Evolutionary conservation across 2,329 filamentous ascomycete genomes (phyloP).

Genomic region (Lanzia echinophila): DNA sequence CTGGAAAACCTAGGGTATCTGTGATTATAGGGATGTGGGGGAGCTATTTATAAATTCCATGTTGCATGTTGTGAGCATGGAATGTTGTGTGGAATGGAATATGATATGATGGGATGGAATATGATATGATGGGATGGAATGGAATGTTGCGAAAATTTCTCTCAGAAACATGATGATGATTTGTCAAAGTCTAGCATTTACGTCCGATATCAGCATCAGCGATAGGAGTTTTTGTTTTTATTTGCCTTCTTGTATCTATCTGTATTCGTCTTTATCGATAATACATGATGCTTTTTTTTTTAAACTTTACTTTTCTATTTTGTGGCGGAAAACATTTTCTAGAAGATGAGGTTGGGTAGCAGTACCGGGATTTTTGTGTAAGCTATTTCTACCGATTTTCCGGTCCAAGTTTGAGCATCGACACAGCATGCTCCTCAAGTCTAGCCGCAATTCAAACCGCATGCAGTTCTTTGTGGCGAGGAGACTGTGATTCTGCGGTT

Average conservation of each 20-base stretch:
- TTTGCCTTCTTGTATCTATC: not conserved
- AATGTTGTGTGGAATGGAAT: not conserved
- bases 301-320: not conserved
- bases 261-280: not conserved
- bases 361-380: not conserved
- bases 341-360: not conserved
- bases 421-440: constrained; percentile 53
- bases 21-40: not conserved
- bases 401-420: constrained; percentile 47
- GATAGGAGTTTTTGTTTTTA: not conserved
- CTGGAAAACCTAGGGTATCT: constrained; percentile 52
- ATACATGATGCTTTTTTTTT: not conserved
- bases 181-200: not conserved
- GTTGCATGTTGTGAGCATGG: not conserved
- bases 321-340: not conserved
- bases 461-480: constrained; percentile 40
- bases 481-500: constrained; percentile 39
- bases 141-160: no score
- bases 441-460: constrained; percentile 49
- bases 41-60: not conserved
- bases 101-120: no score
- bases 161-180: no score
- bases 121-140: not conserved
- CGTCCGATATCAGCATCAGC: not conserved
- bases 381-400: constrained; percentile 18